These are phyloP conservation scores for Myxozyma monticola DNA, from an alignment of 805 yeast genomes.

Conservation along the genomic window DNA sequence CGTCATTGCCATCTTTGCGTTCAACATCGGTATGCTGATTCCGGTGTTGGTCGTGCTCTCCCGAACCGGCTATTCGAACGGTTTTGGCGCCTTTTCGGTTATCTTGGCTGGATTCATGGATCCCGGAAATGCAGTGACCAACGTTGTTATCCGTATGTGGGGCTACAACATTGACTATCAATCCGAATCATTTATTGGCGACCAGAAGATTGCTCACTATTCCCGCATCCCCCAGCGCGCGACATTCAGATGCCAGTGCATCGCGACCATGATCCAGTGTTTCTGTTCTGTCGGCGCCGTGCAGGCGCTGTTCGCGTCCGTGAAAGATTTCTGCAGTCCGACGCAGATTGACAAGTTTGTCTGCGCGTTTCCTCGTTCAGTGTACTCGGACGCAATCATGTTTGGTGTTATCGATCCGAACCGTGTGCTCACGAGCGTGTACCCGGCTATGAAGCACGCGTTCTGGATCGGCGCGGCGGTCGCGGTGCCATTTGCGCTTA, in stretches of 20 bases:
- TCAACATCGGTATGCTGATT: slow-evolving; percentile 33
- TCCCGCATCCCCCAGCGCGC: slow-evolving; percentile 46
- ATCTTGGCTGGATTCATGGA: slow-evolving; percentile 22
- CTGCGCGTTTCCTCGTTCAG: slow-evolving; percentile 18
- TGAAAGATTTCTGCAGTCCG: slow-evolving; percentile 11
- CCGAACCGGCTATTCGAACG: slow-evolving; percentile 44
- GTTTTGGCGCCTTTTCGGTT: slow-evolving; percentile 39
- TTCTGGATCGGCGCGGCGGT: slow-evolving; percentile 14
- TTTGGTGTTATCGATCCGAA: slow-evolving; percentile 19
- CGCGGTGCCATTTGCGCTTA: slow-evolving; percentile 14
- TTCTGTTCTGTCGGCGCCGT: slow-evolving; percentile 16
- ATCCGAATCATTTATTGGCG: slow-evolving; percentile 60
- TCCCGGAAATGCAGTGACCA: slow-evolving; percentile 57
- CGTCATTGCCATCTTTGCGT: slow-evolving; percentile 37
- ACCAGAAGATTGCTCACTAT: slow-evolving; percentile 58
- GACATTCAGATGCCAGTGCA: slow-evolving; percentile 41
- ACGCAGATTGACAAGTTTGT: slow-evolving; percentile 14
- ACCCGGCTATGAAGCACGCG: slow-evolving; percentile 16
- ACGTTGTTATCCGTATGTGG: slow-evolving; percentile 52
- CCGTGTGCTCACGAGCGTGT: slow-evolving; percentile 15
- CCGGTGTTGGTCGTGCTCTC: slow-evolving; percentile 40
- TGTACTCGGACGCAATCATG: slow-evolving; percentile 20
- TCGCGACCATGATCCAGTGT: slow-evolving; percentile 17
- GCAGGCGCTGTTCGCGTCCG: slow-evolving; percentile 14
- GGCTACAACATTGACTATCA: slow-evolving; percentile 64